These are phyloP conservation scores for Cladosporium phlei DNA, from an alignment of 2,329 filamentous ascomycete genomes.

Conservation along the genomic window DNA sequence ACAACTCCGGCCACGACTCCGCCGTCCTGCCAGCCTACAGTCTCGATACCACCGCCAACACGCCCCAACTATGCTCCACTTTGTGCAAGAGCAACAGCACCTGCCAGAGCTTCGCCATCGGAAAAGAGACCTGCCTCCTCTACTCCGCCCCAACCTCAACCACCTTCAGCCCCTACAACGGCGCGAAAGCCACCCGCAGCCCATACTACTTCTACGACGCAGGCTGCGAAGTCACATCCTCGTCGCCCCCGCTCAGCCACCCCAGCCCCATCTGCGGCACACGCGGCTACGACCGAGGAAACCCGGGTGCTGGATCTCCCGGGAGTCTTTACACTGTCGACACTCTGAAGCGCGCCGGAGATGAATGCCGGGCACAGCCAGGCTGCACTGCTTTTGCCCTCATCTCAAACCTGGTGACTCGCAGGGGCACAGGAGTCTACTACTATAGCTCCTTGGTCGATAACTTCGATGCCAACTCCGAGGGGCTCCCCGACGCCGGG, in stretches of 20 bases:
- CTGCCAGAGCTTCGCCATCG: not conserved
- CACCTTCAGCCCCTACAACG: not conserved
- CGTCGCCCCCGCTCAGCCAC: not conserved
- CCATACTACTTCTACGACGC: conserved; percentile 2
- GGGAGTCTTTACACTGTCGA: too few relatives aligned
- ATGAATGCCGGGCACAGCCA: not conserved
- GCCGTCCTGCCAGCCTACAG: not conserved
- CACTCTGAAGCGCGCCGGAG: too few relatives aligned
- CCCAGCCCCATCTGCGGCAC: too few relatives aligned
- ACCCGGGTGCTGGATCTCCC: too few relatives aligned
- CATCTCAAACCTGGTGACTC: not conserved
- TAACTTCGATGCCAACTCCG: not conserved
- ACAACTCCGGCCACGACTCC: conserved; percentile 1
- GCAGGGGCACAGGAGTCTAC: not conserved
- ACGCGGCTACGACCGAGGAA: not conserved
- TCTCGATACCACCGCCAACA: not conserved
- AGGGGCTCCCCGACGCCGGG: not conserved
- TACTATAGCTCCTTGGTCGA: not conserved
- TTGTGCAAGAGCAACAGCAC: not conserved
- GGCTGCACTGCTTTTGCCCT: not conserved
- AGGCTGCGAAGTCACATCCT: not conserved
- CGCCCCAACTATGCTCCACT: not conserved
- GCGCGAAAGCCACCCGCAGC: not conserved
- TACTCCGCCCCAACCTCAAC: not conserved
- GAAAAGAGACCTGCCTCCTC: not conserved